Base-by-base conservation (phyloP, 106 monocot species). In the Allium sativum region DNA sequence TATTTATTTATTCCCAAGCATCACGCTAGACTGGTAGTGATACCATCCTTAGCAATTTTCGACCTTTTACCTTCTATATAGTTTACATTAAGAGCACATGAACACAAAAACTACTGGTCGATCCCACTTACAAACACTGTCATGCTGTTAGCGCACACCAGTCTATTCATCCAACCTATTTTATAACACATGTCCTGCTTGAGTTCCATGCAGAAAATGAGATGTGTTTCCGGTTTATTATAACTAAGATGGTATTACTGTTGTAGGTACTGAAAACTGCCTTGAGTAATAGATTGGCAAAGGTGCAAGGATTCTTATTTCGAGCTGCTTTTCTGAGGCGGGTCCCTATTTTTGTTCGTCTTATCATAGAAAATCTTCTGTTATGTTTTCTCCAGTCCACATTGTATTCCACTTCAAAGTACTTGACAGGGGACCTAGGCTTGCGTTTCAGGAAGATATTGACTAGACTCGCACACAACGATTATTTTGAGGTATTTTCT, bases 281-380 rank as follows among this genome's bases (percentile, higher is more conserved):
- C 18, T 43, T 88, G 53, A 88, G 98, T 68, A 87, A 83, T 68
- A 84, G 92, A 77, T 61, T 92, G 65, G 98, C 98, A 18, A 92
- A 79, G 74, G 98, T 99, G 16, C 92, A 99, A 72, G 98, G 98
- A 50, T 83, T 92, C 57, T 82, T 99, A 47, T 99, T 99, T 75
- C 78, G 92, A 44, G 85, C 88, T 71, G 85, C 92, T 74, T 99
- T 99, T 58, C 85, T 99, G 48, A 66, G 85, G 21, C 88, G 92
- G 10, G 70, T 92, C 11, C 88, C 98, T 31, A 31, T 59, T 56
- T 99, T 99, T 73, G 18, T 85, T 40, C 84, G 81, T 45, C 74
- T 99, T 16, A 99, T 99, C 74, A 31, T 69, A 21, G 98, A 92
- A 75, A 99, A 99, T 67, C 73, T 99, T 48, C 22, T 81, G 40